A percentile compares a stretch with the other conserved stretches of the same genome.
These are phyloP conservation scores for Penicillium sp. DNA, from an alignment of 2,329 filamentous ascomycete genomes.

Conservation along the genomic window DNA sequence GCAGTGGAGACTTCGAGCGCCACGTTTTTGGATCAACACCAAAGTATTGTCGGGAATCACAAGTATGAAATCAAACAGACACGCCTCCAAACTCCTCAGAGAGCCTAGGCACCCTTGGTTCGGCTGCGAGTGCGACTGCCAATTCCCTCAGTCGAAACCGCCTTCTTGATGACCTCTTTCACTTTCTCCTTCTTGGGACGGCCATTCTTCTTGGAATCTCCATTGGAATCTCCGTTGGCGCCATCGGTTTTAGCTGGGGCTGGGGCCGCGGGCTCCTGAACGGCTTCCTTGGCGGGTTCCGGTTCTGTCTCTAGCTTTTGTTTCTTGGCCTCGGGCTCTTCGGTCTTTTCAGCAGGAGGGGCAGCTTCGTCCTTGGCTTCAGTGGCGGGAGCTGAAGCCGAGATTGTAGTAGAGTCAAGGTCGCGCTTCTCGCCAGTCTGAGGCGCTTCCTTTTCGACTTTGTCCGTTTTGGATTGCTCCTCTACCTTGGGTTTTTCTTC, in stretches of 20 bases:
- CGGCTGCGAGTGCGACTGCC: slow-evolving; percentile 43
- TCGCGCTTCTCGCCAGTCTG: slow-evolving; percentile 20
- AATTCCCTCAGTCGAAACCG: slow-evolving; percentile 33
- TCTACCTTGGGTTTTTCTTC: background rate
- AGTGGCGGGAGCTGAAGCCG: background rate
- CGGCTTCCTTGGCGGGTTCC: background rate
- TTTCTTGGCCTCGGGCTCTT: slow-evolving; percentile 36
- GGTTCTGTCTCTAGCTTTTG: slow-evolving; percentile 28
- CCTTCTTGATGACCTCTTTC: slow-evolving; percentile 29
- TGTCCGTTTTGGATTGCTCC: background rate
- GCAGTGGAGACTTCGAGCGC: background rate
- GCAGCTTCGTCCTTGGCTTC: slow-evolving; percentile 17
- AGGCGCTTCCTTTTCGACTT: slow-evolving; percentile 1
- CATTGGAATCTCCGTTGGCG: slow-evolving; percentile 30
- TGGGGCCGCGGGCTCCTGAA: slow-evolving; percentile 15
- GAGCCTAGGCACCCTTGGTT: slow-evolving; percentile 28
- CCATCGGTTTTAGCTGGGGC: background rate
- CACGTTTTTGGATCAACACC: background rate
- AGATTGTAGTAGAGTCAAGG: slow-evolving; percentile 12
- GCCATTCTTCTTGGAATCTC: slow-evolving; percentile 30
- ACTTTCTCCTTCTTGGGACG: slow-evolving; percentile 34
- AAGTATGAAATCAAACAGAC: background rate
- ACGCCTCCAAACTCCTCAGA: background rate
- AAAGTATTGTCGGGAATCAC: background rate
- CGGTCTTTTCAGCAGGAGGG: slow-evolving; percentile 7